Evolutionary conservation across 164 flowering plant genomes (phyloP).

Genomic region (Kalanchoe fedtschenkoi): DNA sequence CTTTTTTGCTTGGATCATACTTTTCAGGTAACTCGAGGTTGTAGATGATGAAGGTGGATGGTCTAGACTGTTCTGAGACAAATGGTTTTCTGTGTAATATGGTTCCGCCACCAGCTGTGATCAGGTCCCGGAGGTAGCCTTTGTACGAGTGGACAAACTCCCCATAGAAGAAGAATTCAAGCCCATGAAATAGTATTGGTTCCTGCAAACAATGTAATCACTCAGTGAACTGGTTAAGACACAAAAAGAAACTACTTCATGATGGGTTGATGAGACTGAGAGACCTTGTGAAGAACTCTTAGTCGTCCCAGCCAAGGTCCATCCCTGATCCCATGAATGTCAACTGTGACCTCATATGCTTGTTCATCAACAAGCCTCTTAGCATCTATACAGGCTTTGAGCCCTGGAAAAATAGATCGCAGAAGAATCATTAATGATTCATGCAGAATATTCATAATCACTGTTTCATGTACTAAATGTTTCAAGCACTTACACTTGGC

Average conservation of each 20-base stretch:
- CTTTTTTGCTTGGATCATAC: constrained; percentile 19
- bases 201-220: constrained; percentile 36
- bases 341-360: constrained; percentile 52
- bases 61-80: constrained; percentile 19
- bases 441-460: neutral
- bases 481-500: constrained; percentile 53
- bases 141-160: constrained; percentile 60
- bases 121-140: constrained; percentile 61
- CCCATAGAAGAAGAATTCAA: constrained; percentile 54
- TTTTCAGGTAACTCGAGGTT: constrained; percentile 58
- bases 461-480: neutral
- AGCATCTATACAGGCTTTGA: constrained; percentile 59
- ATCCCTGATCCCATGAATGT: constrained; percentile 58
- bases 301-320: constrained; percentile 74
- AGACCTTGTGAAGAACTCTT: constrained; percentile 60
- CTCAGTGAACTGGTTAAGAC: neutral
- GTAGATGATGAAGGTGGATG: constrained; percentile 47
- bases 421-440: neutral
- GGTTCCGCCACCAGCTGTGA: constrained; percentile 73
- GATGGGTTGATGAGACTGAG: neutral
- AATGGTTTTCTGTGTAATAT: constrained; percentile 71
- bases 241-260: no score
- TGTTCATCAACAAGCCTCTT: constrained; percentile 55
- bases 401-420: constrained; percentile 45
- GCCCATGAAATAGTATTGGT: constrained; percentile 62